Conservation (phyloP, 495 filamentous ascomycete genomes). For the Xanthoparmelia taractica region DNA sequence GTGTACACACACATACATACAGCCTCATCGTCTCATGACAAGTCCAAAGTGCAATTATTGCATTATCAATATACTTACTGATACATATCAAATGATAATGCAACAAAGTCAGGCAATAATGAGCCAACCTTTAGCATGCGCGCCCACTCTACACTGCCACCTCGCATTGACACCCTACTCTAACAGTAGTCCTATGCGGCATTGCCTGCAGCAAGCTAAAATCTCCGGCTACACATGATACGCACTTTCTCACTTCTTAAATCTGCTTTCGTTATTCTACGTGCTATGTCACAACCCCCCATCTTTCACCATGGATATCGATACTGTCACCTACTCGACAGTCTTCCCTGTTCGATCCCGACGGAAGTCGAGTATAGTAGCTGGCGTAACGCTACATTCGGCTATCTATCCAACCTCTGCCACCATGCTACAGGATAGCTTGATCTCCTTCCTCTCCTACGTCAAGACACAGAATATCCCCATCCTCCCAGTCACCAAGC, state of each 20-base stretch:
- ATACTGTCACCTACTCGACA: conserved; percentile 5
- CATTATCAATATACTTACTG: too few species aligned
- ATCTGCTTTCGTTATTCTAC: background rate
- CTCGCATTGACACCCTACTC: background rate
- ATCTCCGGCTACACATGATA: background rate
- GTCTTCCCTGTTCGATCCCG: conserved; percentile 12
- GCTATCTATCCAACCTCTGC: conserved; percentile 22
- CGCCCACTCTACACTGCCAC: background rate
- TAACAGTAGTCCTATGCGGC: too few species aligned
- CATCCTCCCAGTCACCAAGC: conserved; percentile 26
- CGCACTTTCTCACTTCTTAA: background rate
- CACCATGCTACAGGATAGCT: conserved; percentile 23
- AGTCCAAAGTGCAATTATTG: too few species aligned
- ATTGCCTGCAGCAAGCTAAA: background rate
- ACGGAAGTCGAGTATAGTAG: conserved; percentile 23
- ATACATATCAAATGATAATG: too few species aligned
- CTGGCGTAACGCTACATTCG: conserved; percentile 25
- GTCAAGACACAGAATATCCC: conserved; percentile 28
- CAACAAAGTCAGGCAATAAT: too few species aligned
- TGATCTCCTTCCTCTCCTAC: conserved; percentile 30
- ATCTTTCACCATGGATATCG: conserved; percentile 14
- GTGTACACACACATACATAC: too few species aligned
- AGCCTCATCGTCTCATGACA: too few species aligned
- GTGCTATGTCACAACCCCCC: background rate
- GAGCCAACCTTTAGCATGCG: too few species aligned